Conservation (phyloP, 2,329 filamentous ascomycete genomes). For the Sporothrix phasma region DNA sequence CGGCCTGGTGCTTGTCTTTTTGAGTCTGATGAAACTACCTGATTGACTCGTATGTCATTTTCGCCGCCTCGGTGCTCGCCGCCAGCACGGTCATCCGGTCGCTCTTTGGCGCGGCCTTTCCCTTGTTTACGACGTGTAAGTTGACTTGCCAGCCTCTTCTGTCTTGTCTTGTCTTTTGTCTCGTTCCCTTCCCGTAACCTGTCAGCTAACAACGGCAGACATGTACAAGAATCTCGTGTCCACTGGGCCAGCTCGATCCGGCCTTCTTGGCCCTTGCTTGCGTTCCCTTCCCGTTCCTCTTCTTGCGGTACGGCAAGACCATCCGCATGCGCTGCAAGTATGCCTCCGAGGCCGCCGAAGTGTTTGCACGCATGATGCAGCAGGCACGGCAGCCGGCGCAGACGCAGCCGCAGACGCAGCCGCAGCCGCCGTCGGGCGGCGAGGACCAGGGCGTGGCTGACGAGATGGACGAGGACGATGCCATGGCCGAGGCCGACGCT, state of each 20-base stretch:
- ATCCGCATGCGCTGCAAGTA: slow-evolving; percentile 62
- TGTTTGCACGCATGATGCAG: slow-evolving; percentile 40
- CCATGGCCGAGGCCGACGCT: slow-evolving; percentile 9
- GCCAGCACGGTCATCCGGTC: slow-evolving; percentile 63
- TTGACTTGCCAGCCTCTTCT: neutral
- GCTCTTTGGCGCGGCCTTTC: slow-evolving; percentile 62
- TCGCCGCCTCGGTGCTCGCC: slow-evolving; percentile 64
- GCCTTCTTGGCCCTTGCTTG: slow-evolving; percentile 65
- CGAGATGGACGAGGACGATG: slow-evolving; percentile 13
- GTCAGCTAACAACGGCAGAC: slow-evolving; percentile 15
- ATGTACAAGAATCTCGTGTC: slow-evolving; percentile 51
- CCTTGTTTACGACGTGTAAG: slow-evolving; percentile 52
- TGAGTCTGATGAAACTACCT: slow-evolving; percentile 58
- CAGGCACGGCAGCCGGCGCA: too few species aligned
- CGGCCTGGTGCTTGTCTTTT: slow-evolving; percentile 52
- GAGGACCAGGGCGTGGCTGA: slow-evolving; percentile 23
- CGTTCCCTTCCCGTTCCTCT: slow-evolving; percentile 64
- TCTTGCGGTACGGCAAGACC: slow-evolving; percentile 58
- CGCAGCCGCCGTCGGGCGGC: slow-evolving; percentile 21
- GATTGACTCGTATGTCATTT: slow-evolving; percentile 63
- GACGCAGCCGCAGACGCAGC: slow-evolving; percentile 20
- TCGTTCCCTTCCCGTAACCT: neutral
- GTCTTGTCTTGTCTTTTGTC: too few species aligned
- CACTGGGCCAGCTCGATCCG: slow-evolving; percentile 65
- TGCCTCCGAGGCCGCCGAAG: slow-evolving; percentile 54